A percentile compares a stretch with the other conserved stretches of the same genome.
phyloP scores from a whole-genome alignment of 805 yeast species.

The Nakazawaea ishiwadae region DNA sequence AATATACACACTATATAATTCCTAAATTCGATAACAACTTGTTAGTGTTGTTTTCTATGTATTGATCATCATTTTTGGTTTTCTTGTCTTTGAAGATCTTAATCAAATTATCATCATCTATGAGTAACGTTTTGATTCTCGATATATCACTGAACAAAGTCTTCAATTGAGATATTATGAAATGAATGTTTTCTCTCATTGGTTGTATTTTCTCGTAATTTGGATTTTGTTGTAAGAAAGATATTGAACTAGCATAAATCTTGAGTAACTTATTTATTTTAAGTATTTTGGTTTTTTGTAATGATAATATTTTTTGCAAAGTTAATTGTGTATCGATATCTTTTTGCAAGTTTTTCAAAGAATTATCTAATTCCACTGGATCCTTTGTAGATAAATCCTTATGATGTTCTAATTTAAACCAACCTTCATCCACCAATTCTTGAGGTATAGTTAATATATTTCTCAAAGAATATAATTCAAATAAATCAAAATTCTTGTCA shows the following conservation, averaged over 20 bases:
- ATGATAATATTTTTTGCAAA: constrained; percentile 34
- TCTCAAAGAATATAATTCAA: constrained; percentile 75
- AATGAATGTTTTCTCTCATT: constrained; percentile 22
- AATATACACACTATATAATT: too few relatives aligned
- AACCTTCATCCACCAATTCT: constrained; percentile 60
- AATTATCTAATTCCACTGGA: constrained; percentile 15
- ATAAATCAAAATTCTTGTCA: constrained; percentile 79
- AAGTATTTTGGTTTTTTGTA: constrained; percentile 33
- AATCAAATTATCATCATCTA: constrained; percentile 2
- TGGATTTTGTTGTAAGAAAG: constrained; percentile 5
- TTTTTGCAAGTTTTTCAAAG: constrained; percentile 25
- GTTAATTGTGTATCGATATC: constrained; percentile 39
- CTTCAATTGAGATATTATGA: constrained; percentile 20
- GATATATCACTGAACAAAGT: constrained; percentile 14
- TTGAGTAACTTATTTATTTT: constrained; percentile 32
- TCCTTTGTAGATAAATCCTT: constrained; percentile 35
- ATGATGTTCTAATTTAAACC: constrained; percentile 67
- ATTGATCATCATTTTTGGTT: not conserved
- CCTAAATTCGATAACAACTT: constrained; percentile 2
- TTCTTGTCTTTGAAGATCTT: not conserved
- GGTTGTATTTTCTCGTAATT: constrained; percentile 19
- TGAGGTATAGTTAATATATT: constrained; percentile 71
- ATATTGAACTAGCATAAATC: constrained; percentile 13
- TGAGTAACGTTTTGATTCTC: not conserved
- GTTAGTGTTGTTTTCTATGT: not conserved